Evolutionary conservation across 495 filamentous ascomycete genomes (phyloP), one percentile per base, ranked within the genome.

Genomic region (Physcia stellaris): DNA sequence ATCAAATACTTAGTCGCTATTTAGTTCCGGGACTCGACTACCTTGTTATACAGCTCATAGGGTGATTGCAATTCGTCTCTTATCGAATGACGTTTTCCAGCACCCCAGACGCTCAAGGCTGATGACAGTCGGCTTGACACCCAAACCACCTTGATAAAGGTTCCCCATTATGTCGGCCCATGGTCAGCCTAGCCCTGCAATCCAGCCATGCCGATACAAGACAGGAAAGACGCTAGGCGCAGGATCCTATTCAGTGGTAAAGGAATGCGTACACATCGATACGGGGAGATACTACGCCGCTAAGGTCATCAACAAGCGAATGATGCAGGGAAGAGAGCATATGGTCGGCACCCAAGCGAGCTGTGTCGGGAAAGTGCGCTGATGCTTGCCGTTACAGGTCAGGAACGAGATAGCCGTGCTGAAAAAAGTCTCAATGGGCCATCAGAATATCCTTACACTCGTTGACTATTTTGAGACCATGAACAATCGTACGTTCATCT

Each of bases 381-480:
- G 26, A 28, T 13, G 26, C 9, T n/a, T 28, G 26, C 13, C 26
- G 26, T 27, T 28, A 9, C 6, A 36, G 87, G 87, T 94, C 39
- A 79, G 90, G 29, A 98, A 98, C 55, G 90, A 98, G 67, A 98
- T 98, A 46, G 88, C 92, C 13, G 84, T 98, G 17, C 68, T 98
- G 47, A 96, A 96, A 58, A 78, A 70, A 45, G 90, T 98, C 15
- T 95, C 88, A 15, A 92, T 96, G 83, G 90, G 90, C 27, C 90
- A 98, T 56, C 83, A 87, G 56, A 98, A 98, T 53, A 96, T 98
- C 53, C 62, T 98, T 40, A 98, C 90, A 13, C 68, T 98, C 40
- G 90, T 96, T 48, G 90, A 98, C 62, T 98, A 98, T 57, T 98
- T 98, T 53, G 90, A 98, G 64, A 98, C 90, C 6, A 90, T 94